Evolutionary conservation across 1,284 basidiomycete species (phyloP).

Genomic region (Naganishia cerealis): DNA sequence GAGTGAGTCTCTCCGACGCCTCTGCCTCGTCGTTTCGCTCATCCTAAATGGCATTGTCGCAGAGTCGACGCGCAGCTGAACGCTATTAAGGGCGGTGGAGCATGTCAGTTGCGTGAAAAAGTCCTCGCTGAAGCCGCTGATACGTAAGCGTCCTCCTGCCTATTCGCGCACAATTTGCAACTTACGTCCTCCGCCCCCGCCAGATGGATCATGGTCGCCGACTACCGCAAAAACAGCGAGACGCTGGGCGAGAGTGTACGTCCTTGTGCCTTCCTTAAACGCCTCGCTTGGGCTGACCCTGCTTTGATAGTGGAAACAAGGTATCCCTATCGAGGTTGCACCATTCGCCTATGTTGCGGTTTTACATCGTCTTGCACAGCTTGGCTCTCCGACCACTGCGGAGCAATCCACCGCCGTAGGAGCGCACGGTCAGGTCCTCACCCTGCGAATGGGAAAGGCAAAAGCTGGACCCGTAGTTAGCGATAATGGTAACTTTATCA

Average conservation of each 20-base stretch:
- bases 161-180: not conserved
- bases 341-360: conserved; percentile 94
- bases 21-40: not conserved
- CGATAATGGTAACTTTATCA: conserved; percentile 93
- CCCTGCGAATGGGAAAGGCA: conserved; percentile 71
- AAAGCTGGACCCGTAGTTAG: conserved; percentile 82
- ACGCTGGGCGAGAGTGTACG: conserved; percentile 78
- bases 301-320: conserved; percentile 69
- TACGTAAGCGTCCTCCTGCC: conserved; percentile 59
- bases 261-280: conserved; percentile 34
- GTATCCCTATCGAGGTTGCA: conserved; percentile 92
- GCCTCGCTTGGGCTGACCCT: not conserved
- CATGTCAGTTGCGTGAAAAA: conserved; percentile 95
- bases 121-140: conserved; percentile 94
- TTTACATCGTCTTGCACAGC: conserved; percentile 64
- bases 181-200: not conserved
- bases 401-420: conserved; percentile 27
- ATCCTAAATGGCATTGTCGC: conserved; percentile 16
- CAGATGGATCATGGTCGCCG: conserved; percentile 91
- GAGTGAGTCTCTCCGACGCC: conserved; percentile 63
- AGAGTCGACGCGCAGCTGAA: conserved; percentile 87
- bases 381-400: conserved; percentile 49
- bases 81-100: conserved; percentile 96
- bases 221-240: conserved; percentile 87
- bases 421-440: conserved; percentile 59